A percentile compares a stretch with the other conserved stretches of the same genome.
phyloP scores from a whole-genome alignment of 768 basidiomycete species.

The Artomyces pyxidatus region DNA sequence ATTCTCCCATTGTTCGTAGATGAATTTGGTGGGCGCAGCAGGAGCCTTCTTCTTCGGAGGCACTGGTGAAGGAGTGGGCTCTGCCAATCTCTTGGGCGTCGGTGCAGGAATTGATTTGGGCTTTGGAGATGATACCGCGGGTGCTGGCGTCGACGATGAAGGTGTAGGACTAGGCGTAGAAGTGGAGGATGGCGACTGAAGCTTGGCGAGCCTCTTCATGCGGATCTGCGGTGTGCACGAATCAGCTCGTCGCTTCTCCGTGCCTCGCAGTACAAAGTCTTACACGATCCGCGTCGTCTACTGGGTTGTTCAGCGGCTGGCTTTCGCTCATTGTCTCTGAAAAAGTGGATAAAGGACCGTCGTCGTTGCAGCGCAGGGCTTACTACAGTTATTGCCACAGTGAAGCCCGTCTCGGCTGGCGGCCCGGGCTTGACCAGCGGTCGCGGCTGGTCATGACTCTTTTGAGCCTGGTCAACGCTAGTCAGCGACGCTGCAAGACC shows the following conservation, averaged over 20 bases:
- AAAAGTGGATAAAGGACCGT: not conserved
- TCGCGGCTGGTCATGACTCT: too few relatives aligned
- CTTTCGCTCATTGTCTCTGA: slow-evolving; percentile 15
- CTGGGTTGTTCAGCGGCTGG: slow-evolving; percentile 30
- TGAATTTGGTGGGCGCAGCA: slow-evolving; percentile 33
- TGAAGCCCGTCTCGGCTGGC: too few relatives aligned
- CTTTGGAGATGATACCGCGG: slow-evolving; percentile 26
- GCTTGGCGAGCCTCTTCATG: slow-evolving; percentile 82
- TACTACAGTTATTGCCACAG: too few relatives aligned
- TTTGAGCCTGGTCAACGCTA: too few relatives aligned
- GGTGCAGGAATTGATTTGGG: slow-evolving; percentile 20
- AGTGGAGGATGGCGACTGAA: slow-evolving; percentile 41
- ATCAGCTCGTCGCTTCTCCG: not conserved
- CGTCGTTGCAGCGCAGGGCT: not conserved
- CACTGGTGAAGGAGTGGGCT: slow-evolving; percentile 22
- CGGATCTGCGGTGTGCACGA: slow-evolving; percentile 55
- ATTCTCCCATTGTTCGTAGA: slow-evolving; percentile 64
- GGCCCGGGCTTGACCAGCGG: too few relatives aligned
- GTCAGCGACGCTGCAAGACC: too few relatives aligned
- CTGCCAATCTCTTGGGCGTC: slow-evolving; percentile 20
- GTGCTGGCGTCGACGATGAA: slow-evolving; percentile 20
- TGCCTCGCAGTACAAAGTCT: too few relatives aligned
- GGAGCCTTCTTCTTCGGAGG: slow-evolving; percentile 43
- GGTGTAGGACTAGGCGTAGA: slow-evolving; percentile 31
- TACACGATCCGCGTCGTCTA: slow-evolving; percentile 80